These are phyloP conservation scores for Lactuca sativa DNA, from an alignment of 129 eudicot genomes.

Conservation along the genomic window DNA sequence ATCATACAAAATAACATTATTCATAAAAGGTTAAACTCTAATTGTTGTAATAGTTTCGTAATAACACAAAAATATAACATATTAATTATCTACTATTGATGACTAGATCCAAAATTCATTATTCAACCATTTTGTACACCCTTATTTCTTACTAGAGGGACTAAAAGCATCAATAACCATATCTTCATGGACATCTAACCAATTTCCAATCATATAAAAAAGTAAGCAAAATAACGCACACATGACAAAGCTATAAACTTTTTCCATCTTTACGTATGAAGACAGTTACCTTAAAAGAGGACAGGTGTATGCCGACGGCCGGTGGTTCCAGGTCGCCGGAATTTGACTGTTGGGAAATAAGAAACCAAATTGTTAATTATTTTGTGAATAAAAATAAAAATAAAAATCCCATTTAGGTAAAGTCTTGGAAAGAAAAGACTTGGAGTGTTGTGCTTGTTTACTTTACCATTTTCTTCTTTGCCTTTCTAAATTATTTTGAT, in stretches of 20 bases:
- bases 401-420: conserved; percentile 16
- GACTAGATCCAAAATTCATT: too few species aligned
- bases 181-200: conserved; percentile 5
- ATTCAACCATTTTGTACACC: too few species aligned
- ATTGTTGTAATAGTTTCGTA: too few species aligned
- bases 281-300: conserved; percentile 25
- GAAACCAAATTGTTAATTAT: conserved; percentile 39
- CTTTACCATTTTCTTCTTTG: conserved; percentile 30
- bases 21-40: too few species aligned
- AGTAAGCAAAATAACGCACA: conserved; percentile 13
- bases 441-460: conserved; percentile 19
- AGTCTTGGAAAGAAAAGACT: neutral
- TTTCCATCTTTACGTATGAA: conserved; percentile 18
- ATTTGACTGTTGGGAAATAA: conserved; percentile 48
- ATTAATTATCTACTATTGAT: neutral
- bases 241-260: conserved; percentile 28
- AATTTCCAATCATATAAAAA: neutral
- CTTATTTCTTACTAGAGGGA: conserved; percentile 18
- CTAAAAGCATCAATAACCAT: conserved; percentile 3
- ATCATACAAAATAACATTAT: neutral
- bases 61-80: neutral
- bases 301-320: conserved; percentile 34
- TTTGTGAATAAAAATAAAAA: neutral
- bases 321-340: conserved; percentile 36
- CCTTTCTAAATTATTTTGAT: neutral